Evolutionary conservation across 2,329 filamentous ascomycete species (phyloP).

Genomic region (Stenocarpella maydis): DNA sequence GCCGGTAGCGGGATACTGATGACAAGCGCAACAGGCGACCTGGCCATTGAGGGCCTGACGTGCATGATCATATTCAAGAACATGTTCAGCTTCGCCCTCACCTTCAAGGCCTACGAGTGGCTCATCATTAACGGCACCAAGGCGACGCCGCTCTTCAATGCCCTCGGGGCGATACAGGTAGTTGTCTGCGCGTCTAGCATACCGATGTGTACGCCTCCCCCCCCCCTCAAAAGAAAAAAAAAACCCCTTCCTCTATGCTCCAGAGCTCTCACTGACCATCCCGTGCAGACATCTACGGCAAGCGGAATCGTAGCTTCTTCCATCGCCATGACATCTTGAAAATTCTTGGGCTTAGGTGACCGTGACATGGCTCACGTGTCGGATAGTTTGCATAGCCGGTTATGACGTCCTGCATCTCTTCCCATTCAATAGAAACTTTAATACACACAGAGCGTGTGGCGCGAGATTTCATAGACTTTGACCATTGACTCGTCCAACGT

Average conservation of each 20-base stretch:
- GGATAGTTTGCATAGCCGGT: neutral
- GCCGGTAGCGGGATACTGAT: slow-evolving; percentile 31
- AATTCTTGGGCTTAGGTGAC: slow-evolving; percentile 48
- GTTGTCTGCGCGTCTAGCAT: slow-evolving; percentile 78
- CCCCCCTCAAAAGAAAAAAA: no score
- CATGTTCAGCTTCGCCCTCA: slow-evolving; percentile 86
- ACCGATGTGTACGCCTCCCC: slow-evolving; percentile 72
- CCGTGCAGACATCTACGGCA: slow-evolving; percentile 75
- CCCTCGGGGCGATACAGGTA: slow-evolving; percentile 79
- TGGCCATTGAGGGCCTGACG: slow-evolving; percentile 88
- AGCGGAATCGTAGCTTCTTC: slow-evolving; percentile 78
- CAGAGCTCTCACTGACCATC: neutral
- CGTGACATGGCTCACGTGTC: no score
- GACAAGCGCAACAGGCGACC: slow-evolving; percentile 62
- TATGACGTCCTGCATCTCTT: neutral
- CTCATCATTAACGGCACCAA: slow-evolving; percentile 71
- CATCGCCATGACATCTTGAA: slow-evolving; percentile 76
- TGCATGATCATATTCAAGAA: slow-evolving; percentile 95
- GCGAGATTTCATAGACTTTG: neutral
- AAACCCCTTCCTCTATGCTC: neutral
- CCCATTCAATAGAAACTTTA: neutral
- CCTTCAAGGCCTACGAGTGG: slow-evolving; percentile 87
- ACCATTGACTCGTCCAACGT: no score
- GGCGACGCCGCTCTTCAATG: slow-evolving; percentile 65
- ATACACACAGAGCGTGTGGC: neutral